These are phyloP conservation scores for Trypanosoma melophagium DNA, from an alignment of 208 protist genomes.

Conservation along the genomic window DNA sequence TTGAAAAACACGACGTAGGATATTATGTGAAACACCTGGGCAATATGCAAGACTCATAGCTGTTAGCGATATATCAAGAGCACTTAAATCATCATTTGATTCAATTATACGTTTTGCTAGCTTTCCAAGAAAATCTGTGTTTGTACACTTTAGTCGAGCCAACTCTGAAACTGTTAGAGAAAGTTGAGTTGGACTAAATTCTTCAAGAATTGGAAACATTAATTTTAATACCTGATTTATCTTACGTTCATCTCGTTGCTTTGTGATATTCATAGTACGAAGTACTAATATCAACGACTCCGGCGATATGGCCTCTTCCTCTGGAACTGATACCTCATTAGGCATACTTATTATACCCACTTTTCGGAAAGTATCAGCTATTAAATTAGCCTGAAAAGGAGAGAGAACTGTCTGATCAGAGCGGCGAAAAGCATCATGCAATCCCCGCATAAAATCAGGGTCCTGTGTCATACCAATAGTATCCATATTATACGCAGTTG, in stretches of 20 bases:
- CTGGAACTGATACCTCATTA: constrained; percentile 67
- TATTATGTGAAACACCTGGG: constrained; percentile 55
- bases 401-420: constrained; percentile 77
- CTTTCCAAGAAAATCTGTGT: constrained; percentile 57
- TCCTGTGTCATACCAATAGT: constrained; percentile 66
- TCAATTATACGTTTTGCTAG: constrained; percentile 58
- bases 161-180: constrained; percentile 62
- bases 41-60: constrained; percentile 41
- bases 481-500: constrained; percentile 63
- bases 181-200: constrained; percentile 73
- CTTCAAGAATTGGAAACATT: constrained; percentile 62
- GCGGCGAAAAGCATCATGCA: constrained; percentile 68
- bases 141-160: constrained; percentile 52
- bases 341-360: constrained; percentile 55
- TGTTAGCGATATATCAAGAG: constrained; percentile 60
- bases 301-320: constrained; percentile 72
- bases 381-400: constrained; percentile 78
- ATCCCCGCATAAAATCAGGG: constrained; percentile 80
- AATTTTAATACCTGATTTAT: constrained; percentile 54
- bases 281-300: constrained; percentile 75
- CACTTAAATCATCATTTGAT: constrained; percentile 50
- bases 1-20: constrained; percentile 44
- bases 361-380: constrained; percentile 74
- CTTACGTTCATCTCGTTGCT: constrained; percentile 75
- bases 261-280: constrained; percentile 67